Base-by-base conservation (phyloP, 352 stramenopile species). In the Globisporangium solare region DNA sequence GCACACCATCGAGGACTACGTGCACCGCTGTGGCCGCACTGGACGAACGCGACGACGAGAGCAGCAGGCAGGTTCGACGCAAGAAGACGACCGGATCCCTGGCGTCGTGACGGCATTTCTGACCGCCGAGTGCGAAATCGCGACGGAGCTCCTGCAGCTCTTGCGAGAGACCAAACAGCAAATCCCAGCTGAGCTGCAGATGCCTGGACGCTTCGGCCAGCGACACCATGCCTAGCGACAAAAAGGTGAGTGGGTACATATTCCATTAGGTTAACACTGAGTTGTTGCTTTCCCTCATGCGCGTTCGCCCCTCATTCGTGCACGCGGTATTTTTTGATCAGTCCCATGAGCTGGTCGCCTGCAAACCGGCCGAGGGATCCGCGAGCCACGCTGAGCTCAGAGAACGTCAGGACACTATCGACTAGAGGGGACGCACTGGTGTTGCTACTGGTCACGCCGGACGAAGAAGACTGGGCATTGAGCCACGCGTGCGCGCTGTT, bases 1-100 rank as follows among this genome's bases (percentile, higher is more conserved):
- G 6, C 70, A 75, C 14, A 88, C 92, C 54, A 93, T 97, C 56
- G 90, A 97, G 52, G 76, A 91, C 56, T 95, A 97, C 70, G 73
- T 97, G 12, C 93, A 98, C 73, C 85, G 89, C 20, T 96, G 94
- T 42, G 79, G 79, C 21, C 77, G 79, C 37, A 87, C 74, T 51
- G 93, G 88, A 32, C 63, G 69, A 14, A 45, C 71, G 68, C 59
- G 71, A 66, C 12, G 52, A 57, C 45, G 51, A 57, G 2, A 21
- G 3, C 39, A 35, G 27, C 27, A 35, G 27, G 27, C 27, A 6
- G 10, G 27, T 35, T 35, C 27, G 6, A 8, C 27, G 27, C 27
- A 35, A 35, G 27, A 35, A 35, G 27, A 35, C 27, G 27, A 35
- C 10, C 27, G 27, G 27, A 10, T 35, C 27, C 27, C 27, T 35